Percentiles rank a stretch among this genome's conserved stretches.
These are phyloP conservation scores for Mycosphaerella sp. DNA, from an alignment of 2,329 filamentous ascomycete species.

Conservation along the genomic window DNA sequence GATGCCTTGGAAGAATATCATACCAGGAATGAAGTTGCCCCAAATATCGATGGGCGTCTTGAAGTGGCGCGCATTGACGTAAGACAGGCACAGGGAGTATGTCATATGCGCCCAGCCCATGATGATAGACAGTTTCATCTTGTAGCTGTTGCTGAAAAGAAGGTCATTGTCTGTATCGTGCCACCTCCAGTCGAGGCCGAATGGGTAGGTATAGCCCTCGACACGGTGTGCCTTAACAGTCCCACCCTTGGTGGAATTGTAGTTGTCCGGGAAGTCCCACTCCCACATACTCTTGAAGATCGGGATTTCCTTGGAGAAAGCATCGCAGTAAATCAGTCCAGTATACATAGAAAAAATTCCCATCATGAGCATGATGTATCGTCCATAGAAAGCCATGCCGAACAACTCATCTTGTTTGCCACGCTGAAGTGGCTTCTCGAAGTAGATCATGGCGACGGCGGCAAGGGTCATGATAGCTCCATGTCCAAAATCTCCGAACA, in stretches of 20 bases:
- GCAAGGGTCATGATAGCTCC: conserved; percentile 81
- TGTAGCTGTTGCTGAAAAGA: conserved; percentile 96
- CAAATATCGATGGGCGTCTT: conserved; percentile 92
- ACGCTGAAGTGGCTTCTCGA: conserved; percentile 71
- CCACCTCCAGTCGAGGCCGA: conserved; percentile 94
- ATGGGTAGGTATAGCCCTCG: conserved; percentile 79
- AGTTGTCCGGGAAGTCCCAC: conserved; percentile 62
- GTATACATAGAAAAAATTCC: conserved; percentile 95
- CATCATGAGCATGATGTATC: conserved; percentile 99
- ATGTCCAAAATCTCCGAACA: conserved; percentile 98
- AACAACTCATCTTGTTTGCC: conserved; percentile 97
- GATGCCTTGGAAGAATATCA: conserved; percentile 99
- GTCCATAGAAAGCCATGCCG: conserved; percentile 97
- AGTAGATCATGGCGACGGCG: conserved; percentile 90
- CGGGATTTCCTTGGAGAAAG: conserved; percentile 88
- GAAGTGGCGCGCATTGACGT: conserved; percentile 91
- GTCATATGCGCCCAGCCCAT: conserved; percentile 99
- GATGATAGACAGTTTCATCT: conserved; percentile 99
- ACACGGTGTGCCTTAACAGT: conserved; percentile 59
- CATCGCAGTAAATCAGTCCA: conserved; percentile 94
- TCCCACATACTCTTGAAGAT: conserved; percentile 87
- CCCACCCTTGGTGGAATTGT: conserved; percentile 34
- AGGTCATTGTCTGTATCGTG: conserved; percentile 93
- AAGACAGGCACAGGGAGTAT: conserved; percentile 88
- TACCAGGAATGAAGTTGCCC: conserved; percentile 94